Evolutionary conservation across 2,329 filamentous ascomycete species (phyloP).

Genomic region (Colletotrichum tropicicola): DNA sequence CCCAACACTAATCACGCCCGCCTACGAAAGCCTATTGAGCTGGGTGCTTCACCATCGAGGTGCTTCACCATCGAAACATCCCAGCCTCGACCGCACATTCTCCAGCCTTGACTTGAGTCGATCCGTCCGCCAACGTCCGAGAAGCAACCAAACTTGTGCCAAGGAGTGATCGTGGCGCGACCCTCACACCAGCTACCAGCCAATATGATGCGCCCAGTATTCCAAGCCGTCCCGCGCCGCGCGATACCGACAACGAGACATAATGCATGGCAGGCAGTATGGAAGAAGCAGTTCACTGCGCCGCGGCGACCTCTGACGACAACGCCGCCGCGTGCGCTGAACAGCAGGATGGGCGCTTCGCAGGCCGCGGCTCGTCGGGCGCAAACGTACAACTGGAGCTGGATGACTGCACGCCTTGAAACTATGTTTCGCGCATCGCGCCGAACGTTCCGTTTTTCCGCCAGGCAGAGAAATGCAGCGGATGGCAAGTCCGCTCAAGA

Average conservation of each 20-base stretch:
- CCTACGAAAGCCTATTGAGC: not conserved
- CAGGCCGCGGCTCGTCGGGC: not conserved
- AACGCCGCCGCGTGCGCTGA: not conserved
- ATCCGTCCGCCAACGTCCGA: not conserved
- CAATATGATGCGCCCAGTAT: conserved; percentile 24
- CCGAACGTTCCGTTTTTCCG: conserved; percentile 29
- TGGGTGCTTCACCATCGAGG: not conserved
- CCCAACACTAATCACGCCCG: not conserved
- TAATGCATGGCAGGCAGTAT: conserved; percentile 15
- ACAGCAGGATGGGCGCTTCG: not conserved
- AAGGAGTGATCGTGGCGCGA: not conserved
- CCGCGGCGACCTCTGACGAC: conserved; percentile 5
- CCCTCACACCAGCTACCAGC: not conserved
- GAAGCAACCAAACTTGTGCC: not conserved
- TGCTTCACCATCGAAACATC: conserved; percentile 1
- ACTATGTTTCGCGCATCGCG: conserved; percentile 11
- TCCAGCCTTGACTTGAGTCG: conserved; percentile 1
- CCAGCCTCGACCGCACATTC: not conserved
- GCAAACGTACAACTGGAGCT: conserved; percentile 15
- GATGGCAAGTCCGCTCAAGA: conserved; percentile 29
- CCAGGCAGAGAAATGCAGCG: conserved; percentile 11
- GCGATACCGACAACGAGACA: conserved; percentile 18
- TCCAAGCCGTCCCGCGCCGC: conserved; percentile 17
- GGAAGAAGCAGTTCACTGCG: conserved; percentile 18
- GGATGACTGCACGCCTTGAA: conserved; percentile 17